phyloP scores from a whole-genome alignment of 2,329 filamentous ascomycete species.

The Trichoderma gracile region DNA sequence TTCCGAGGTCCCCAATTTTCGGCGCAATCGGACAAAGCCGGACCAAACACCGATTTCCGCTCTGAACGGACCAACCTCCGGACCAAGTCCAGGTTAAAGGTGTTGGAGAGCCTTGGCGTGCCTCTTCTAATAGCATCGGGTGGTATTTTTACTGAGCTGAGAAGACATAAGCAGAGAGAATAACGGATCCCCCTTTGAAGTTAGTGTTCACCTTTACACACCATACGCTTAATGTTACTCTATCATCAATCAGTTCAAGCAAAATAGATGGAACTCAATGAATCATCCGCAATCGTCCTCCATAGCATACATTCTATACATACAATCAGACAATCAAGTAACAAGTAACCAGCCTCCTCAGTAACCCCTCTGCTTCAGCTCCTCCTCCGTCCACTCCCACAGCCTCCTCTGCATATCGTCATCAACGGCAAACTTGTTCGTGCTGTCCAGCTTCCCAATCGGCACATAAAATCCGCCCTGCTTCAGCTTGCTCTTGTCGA shows the following conservation, averaged over 20 bases:
- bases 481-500: slow-evolving; percentile 1
- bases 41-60: background rate
- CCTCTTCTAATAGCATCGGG: too few relatives aligned
- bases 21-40: slow-evolving; percentile 18
- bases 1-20: slow-evolving; percentile 3
- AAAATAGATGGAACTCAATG: too few relatives aligned
- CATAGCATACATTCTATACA: background rate
- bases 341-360: background rate
- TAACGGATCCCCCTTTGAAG: too few relatives aligned
- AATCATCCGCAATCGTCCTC: background rate
- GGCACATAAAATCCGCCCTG: slow-evolving; percentile 12
- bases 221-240: too few relatives aligned
- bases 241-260: too few relatives aligned
- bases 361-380: slow-evolving; percentile 16
- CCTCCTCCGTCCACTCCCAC: slow-evolving; percentile 16
- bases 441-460: background rate
- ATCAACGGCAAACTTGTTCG: background rate
- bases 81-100: background rate
- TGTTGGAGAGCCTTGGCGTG: background rate
- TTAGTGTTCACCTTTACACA: too few relatives aligned
- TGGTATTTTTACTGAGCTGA: too few relatives aligned
- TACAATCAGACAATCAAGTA: background rate
- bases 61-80: background rate
- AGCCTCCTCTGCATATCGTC: background rate
- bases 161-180: too few relatives aligned